Base-by-base conservation (phyloP, 1,284 basidiomycete species). In the Ustilago curta region DNA sequence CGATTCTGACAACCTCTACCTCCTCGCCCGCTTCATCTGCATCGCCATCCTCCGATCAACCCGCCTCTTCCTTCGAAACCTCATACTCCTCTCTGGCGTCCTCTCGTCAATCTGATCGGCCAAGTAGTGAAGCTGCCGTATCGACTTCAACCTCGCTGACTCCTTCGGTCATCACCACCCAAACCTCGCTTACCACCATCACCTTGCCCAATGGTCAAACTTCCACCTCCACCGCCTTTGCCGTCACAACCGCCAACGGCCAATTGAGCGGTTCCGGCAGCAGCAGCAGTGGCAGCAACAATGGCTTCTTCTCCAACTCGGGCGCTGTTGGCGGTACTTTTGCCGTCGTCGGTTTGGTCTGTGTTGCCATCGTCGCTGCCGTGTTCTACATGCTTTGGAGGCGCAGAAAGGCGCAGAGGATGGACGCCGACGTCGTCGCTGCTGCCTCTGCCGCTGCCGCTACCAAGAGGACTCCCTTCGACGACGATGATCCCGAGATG, bases 401-500 rank as follows among this genome's bases (percentile, higher is more conserved):
- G 54, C 70, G 82, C 8, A 69, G 77, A 27, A 79, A 80, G 59
- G 73, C 77, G 16, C 77, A 83, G 70, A 78, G 72, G 50, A 84
- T 84, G 83, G 83, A 84, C 55, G 81, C 81, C 39, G 83, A 84
- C 49, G 82, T 84, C 12, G 75, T 82, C 16, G 82, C 82, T 11
- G 83, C 83, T 19, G 82, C 83, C 27, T 80, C 81, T 3, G 83
- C 83, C 25, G 83, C 82, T 12, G 80, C 79, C 4, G 83, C 83
- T 3, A 84, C 80, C 25, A 81, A 70, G 43, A 63, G 83, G 23
- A 83, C 82, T 21, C 83, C 83, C 11, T 84, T 84, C 53, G 83
- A 84, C 57, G 83, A 84, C 45, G 83, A 84, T 47, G 83, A 84
- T 55, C 82, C 83, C 8, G 83, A 84, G 59, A 80, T 83, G 80